Evolutionary conservation across 148 eudicot genomes (phyloP), one percentile per base, ranked within the genome.

Genomic region (Polygonum aviculare): DNA sequence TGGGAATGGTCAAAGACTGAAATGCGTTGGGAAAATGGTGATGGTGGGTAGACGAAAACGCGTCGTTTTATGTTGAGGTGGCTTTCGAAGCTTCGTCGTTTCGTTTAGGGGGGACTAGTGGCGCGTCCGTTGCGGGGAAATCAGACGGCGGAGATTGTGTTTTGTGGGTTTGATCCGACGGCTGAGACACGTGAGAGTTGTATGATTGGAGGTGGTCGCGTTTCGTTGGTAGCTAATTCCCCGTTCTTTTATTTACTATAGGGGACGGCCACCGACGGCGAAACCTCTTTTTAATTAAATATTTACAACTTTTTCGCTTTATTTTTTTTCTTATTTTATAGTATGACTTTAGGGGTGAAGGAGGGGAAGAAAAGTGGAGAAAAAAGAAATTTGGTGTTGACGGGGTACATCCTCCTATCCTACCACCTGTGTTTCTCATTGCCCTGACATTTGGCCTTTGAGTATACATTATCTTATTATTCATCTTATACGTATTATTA

Each of bases 181-280:
- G 71, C 41, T 12, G n/a, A 65, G 2, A 65, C 7, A 63, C 6
- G 14, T 33, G 70, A 41, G 31, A 26, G 31, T 26, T 26, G 31
- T 26, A 3, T 33, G 12, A 35, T 3, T 18, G 5, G 44, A 33
- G 67, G 71, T 14, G 44, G 71, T 44, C 44, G 19, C 71, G 71
- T 36, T 36, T 65, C 15, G 71, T 65, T 65, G 71, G 19, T 60
- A 54, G 22, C 2, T 7, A 51, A 16, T 50, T 14, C 4, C 60
- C n/a, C 22, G 41, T 65, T 2, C 9, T 15, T 35, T 65, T 26
- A 26, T 26, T 35, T 65, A 65, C 14, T 33, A 14, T 26, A 36
- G 19, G 71, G 71, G 71, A 31, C 71, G 71, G 71, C 71, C 71
- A 65, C 71, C 71, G 71, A 65, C 71, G 71, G 44, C 71, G 41